Evolutionary conservation across 768 basidiomycete species (phyloP).

Genomic region (Serendipita sp.): DNA sequence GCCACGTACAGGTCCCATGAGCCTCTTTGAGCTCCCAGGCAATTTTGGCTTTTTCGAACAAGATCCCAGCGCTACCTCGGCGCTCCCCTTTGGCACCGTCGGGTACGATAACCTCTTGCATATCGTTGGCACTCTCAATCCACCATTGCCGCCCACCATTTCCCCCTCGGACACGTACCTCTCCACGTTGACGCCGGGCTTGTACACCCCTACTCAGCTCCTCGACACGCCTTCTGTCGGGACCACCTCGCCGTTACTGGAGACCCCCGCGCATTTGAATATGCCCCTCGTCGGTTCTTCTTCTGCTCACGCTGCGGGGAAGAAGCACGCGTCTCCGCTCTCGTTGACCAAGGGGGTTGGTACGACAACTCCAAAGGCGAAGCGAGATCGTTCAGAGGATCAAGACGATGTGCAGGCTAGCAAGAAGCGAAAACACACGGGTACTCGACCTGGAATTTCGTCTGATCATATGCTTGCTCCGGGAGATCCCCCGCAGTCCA

Average conservation of each 20-base stretch:
- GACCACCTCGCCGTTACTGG: not conserved
- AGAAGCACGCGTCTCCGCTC: constrained; percentile 1
- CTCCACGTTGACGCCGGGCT: not conserved
- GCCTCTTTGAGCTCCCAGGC: not conserved
- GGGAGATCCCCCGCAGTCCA: constrained; percentile 65
- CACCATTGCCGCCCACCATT: not conserved
- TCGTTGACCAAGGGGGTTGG: not conserved
- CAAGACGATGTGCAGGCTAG: not conserved
- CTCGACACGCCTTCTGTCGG: constrained; percentile 3
- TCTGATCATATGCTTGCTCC: constrained; percentile 48
- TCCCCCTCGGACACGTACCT: not conserved
- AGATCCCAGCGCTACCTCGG: not conserved
- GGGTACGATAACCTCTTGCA: not conserved
- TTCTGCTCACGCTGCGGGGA: not conserved
- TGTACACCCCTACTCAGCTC: not conserved
- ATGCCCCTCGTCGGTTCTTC: not conserved
- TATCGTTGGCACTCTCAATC: not conserved
- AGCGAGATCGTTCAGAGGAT: not conserved
- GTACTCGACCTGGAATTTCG: constrained; percentile 56
- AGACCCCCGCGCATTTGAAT: not conserved
- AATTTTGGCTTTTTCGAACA: not conserved
- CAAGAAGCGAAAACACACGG: constrained; percentile 29
- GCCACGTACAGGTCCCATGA: not conserved
- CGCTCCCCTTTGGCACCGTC: not conserved
- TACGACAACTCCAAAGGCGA: not conserved